These are phyloP conservation scores for Pseudocercospora crystallina DNA, from an alignment of 2,329 filamentous ascomycete species.

Conservation along the genomic window DNA sequence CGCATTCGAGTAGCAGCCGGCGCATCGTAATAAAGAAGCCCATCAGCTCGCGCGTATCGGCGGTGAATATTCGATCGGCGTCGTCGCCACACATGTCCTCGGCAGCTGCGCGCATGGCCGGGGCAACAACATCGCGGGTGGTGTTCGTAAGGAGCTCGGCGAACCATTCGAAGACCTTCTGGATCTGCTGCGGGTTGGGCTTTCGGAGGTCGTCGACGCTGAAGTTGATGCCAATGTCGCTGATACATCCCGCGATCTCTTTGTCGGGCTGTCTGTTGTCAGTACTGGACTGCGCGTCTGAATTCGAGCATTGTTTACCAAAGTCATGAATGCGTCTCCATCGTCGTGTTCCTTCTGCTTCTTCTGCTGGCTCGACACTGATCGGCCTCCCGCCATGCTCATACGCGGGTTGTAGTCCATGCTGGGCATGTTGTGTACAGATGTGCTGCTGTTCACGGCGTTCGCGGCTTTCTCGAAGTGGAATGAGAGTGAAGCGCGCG, in stretches of 20 bases:
- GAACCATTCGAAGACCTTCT: constrained; percentile 98
- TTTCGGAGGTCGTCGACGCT: constrained; percentile 84
- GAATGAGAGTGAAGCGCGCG: background rate
- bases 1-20: constrained; percentile 77
- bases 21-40: constrained; percentile 87
- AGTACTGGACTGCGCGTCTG: constrained; percentile 6
- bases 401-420: constrained; percentile 54
- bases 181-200: constrained; percentile 89
- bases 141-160: constrained; percentile 91
- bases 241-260: constrained; percentile 96
- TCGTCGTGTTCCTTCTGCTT: constrained; percentile 43
- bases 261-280: constrained; percentile 54
- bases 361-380: constrained; percentile 38
- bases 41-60: constrained; percentile 91
- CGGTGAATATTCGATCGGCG: constrained; percentile 72
- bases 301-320: constrained; percentile 37
- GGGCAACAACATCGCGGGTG: constrained; percentile 88
- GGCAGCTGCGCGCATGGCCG: constrained; percentile 88
- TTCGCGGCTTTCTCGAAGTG: background rate
- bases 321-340: constrained; percentile 52
- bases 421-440: constrained; percentile 28
- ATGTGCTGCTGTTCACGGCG: constrained; percentile 10
- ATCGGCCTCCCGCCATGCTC: constrained; percentile 48
- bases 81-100: constrained; percentile 84
- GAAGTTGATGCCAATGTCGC: constrained; percentile 91